Percentiles rank a stretch among this genome's conserved stretches.
phyloP scores from a whole-genome alignment of 305 asterid species.

The Solanum hybrid region DNA sequence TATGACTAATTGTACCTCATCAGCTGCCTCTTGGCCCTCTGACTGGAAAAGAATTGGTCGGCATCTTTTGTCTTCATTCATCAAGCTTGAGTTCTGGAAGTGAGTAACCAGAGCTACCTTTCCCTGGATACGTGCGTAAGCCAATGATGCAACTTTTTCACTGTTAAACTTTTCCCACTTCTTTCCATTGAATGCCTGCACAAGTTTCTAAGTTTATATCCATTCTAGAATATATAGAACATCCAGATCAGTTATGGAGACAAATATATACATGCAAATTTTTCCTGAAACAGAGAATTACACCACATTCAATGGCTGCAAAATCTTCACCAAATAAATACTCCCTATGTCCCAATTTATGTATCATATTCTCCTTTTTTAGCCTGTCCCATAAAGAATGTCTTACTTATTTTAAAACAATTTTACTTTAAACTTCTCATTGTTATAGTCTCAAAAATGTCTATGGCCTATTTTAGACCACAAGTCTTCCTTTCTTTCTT shows the following conservation, averaged over 20 bases:
- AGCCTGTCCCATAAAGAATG: neutral
- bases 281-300: neutral
- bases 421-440: neutral
- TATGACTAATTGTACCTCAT: conserved; percentile 39
- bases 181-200: conserved; percentile 87
- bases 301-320: neutral
- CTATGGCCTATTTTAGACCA: neutral
- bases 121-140: conserved; percentile 97
- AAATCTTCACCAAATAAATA: neutral
- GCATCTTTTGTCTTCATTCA: conserved; percentile 95
- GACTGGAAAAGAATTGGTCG: conserved; percentile 80
- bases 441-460: neutral
- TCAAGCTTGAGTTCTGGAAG: conserved; percentile 92
- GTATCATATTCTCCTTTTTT: neutral
- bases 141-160: conserved; percentile 90
- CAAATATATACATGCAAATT: neutral
- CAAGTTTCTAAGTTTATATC: neutral
- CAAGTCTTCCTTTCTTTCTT: neutral
- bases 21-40: conserved; percentile 56
- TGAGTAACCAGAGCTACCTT: conserved; percentile 74
- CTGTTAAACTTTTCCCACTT: conserved; percentile 97
- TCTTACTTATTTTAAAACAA: neutral
- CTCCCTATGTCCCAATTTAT: neutral
- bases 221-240: neutral
- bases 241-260: neutral